Evolutionary conservation across 495 filamentous ascomycete genomes (phyloP).

Genomic region (Hypomontagnella submonticulosa): DNA sequence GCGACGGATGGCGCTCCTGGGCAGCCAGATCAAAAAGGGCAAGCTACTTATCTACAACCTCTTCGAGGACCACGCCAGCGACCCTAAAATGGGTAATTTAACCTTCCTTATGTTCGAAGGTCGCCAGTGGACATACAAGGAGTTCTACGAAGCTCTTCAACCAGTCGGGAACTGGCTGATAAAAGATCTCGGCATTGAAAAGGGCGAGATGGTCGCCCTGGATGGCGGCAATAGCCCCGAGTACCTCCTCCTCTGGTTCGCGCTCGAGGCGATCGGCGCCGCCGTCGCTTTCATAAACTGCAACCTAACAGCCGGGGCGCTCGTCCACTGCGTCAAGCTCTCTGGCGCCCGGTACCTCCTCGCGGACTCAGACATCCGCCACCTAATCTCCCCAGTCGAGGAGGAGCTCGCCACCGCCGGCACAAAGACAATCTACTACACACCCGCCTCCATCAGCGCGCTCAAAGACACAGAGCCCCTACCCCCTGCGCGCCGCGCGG

Average conservation of each 20-base stretch:
- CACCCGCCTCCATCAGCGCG: constrained; percentile 18
- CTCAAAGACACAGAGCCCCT: constrained; percentile 38
- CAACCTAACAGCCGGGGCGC: constrained; percentile 50
- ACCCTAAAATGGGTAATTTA: constrained; percentile 30
- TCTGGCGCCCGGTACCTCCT: constrained; percentile 47
- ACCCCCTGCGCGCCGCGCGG: constrained; percentile 32
- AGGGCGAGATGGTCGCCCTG: constrained; percentile 53
- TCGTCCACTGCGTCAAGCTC: constrained; percentile 52
- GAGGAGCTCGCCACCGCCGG: constrained; percentile 39
- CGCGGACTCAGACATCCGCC: constrained; percentile 44
- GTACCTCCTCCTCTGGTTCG: constrained; percentile 58
- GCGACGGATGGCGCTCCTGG: constrained; percentile 22
- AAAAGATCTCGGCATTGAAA: constrained; percentile 52
- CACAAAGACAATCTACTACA: constrained; percentile 47
- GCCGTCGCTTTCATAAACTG: constrained; percentile 56
- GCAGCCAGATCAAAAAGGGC: constrained; percentile 23
- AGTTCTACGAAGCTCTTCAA: constrained; percentile 47
- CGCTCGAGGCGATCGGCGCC: constrained; percentile 59
- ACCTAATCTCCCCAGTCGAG: constrained; percentile 46
- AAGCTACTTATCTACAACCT: constrained; percentile 45
- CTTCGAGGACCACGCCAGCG: constrained; percentile 48
- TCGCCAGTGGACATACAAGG: constrained; percentile 48
- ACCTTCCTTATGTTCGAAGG: constrained; percentile 53
- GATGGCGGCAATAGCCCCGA: constrained; percentile 52
- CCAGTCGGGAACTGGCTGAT: constrained; percentile 53